phyloP scores from a whole-genome alignment of 2,329 filamentous ascomycete genomes.

The Westerdykella aurantiaca region DNA sequence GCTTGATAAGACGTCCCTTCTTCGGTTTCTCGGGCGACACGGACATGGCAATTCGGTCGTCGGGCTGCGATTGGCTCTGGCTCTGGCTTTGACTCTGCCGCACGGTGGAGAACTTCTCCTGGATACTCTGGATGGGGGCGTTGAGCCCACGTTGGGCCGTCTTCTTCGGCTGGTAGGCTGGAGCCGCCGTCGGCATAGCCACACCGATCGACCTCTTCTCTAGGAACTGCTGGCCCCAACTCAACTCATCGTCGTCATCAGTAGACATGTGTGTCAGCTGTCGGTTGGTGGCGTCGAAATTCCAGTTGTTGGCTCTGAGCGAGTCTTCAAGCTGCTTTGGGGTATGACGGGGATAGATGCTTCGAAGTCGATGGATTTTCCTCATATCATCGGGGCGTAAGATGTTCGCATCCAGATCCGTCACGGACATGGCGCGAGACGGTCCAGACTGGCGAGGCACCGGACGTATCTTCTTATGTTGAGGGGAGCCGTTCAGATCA shows the following conservation, averaged over 20 bases:
- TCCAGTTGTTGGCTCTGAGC: constrained; percentile 46
- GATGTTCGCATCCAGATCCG: constrained; percentile 24
- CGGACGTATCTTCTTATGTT: constrained; percentile 19
- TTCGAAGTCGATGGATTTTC: constrained; percentile 50
- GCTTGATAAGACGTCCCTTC: constrained; percentile 46
- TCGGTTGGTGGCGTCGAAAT: constrained; percentile 48
- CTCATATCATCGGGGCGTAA: constrained; percentile 44
- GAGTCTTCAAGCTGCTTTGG: constrained; percentile 47
- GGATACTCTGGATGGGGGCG: constrained; percentile 50
- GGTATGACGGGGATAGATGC: constrained; percentile 44
- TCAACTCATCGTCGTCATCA: constrained; percentile 33
- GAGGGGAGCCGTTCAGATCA: constrained; percentile 10
- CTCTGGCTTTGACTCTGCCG: constrained; percentile 14
- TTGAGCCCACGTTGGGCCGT: constrained; percentile 53
- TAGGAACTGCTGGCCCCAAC: too few species aligned
- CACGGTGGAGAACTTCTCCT: constrained; percentile 47
- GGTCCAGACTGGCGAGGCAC: constrained; percentile 25
- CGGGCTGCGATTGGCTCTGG: background rate
- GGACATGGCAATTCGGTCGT: background rate
- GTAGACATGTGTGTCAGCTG: constrained; percentile 40
- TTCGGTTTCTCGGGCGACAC: constrained; percentile 16
- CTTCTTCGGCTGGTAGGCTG: constrained; percentile 34
- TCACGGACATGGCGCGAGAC: constrained; percentile 29
- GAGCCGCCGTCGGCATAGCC: background rate
- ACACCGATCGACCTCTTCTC: constrained; percentile 4